Evolutionary conservation across 805 yeast genomes (phyloP), one percentile per base, ranked within the genome.

Genomic region (Zygotorulaspora chibaensis): DNA sequence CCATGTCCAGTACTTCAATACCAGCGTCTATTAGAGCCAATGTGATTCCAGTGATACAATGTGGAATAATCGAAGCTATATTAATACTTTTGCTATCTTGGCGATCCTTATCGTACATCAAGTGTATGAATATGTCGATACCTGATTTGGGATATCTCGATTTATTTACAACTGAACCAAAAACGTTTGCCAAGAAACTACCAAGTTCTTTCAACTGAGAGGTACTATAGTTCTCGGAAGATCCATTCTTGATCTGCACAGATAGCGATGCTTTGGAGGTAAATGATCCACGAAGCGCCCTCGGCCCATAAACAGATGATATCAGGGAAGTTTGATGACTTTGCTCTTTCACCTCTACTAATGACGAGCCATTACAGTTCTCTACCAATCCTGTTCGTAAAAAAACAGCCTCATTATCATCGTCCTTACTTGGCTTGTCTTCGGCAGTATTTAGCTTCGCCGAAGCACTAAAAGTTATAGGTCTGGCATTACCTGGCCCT

Each of bases 61-160:
- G 65, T 33, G 76, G 69, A 25, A 74, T 65, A 25, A 75, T 62
- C 59, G 63, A 30, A 65, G 65, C 35, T 65, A 61, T 42, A 63
- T 63, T 43, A 50, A 37, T 13, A 59, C 49, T 27, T 49, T 48
- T 33, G 71, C 71, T 3, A 70, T 59, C n/a, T 54, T 46, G 25
- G 55, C 57, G 1, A 65, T 54, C 7, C 28, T 54, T 49, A 40
- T 59, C 62, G 33, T 57, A 52, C 28, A 90, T 73, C 7, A 91
- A 69, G 33, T 83, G 78, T 5, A 93, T 70, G 51, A 82, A 83
- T 12, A 91, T 75, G 58, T 84, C 93, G 46, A 91, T 87, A 15
- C 90, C 81, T 2, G 96, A 86, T 65, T 91, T 91, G 3, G 98
- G 97, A 63, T 93, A 93, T 50, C 82, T 81, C 11, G 77, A 77